These are phyloP conservation scores for Leptomonas pyrrhocoris DNA, from an alignment of 208 protist species.

Conservation along the genomic window DNA sequence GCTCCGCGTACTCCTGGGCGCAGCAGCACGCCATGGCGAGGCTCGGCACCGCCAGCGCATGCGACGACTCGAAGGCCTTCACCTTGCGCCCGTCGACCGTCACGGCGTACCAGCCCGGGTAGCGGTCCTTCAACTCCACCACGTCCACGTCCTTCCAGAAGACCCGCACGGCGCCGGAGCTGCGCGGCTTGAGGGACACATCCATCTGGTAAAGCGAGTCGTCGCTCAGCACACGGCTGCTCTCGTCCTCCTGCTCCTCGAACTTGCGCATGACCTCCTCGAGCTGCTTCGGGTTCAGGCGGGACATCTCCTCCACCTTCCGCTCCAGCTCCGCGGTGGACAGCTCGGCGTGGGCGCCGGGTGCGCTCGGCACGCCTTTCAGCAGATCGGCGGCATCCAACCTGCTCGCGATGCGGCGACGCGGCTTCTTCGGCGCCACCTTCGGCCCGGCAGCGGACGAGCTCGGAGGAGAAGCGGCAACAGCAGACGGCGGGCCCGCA, in stretches of 20 bases:
- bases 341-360: slow-evolving; percentile 81
- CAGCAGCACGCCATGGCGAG: slow-evolving; percentile 87
- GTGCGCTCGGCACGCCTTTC: slow-evolving; percentile 69
- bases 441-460: slow-evolving; percentile 16
- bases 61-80: slow-evolving; percentile 85
- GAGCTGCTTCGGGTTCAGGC: slow-evolving; percentile 72
- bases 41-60: slow-evolving; percentile 78
- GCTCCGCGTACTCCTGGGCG: slow-evolving; percentile 87
- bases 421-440: slow-evolving; percentile 73
- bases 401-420: slow-evolving; percentile 53
- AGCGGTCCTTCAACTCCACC: slow-evolving; percentile 45
- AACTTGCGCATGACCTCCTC: slow-evolving; percentile 64
- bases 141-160: slow-evolving; percentile 92
- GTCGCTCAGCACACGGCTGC: slow-evolving; percentile 76
- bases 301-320: slow-evolving; percentile 78
- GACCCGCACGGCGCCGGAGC: slow-evolving; percentile 66
- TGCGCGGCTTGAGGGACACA: slow-evolving; percentile 77
- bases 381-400: slow-evolving; percentile 69
- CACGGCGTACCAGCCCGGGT: slow-evolving; percentile 85
- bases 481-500: neutral
- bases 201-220: slow-evolving; percentile 93
- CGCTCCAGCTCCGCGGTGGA: slow-evolving; percentile 87
- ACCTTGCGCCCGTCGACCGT: slow-evolving; percentile 86
- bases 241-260: slow-evolving; percentile 70
- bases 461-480: neutral